Conservation (phyloP, 116 monocot genomes). For the Zostera marina region DNA sequence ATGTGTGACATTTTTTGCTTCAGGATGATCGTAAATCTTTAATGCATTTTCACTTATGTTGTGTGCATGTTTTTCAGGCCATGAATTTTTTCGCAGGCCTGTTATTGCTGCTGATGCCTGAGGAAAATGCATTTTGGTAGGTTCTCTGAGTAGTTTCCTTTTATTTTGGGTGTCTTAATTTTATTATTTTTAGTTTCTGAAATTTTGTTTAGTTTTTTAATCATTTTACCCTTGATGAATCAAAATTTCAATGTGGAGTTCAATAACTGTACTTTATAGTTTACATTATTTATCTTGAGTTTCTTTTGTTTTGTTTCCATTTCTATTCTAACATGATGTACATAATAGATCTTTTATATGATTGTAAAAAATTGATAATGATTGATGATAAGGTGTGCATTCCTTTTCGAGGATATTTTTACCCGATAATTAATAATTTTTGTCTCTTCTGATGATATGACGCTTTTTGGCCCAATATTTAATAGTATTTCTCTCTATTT, state of each 20-base stretch:
- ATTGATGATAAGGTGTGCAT: no score
- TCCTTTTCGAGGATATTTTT: no score
- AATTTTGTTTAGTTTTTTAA: neutral
- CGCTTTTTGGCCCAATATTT: neutral
- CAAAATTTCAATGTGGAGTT: neutral
- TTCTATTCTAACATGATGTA: no score
- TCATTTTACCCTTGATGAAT: neutral
- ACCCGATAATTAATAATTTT: neutral
- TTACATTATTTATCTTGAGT: neutral
- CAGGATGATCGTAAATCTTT: neutral
- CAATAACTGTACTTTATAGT: neutral
- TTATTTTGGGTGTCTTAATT: neutral
- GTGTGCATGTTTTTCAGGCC: slow-evolving; percentile 36
- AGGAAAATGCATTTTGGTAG: slow-evolving; percentile 99
- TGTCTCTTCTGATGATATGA: neutral
- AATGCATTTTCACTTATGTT: neutral
- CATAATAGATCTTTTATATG: no score
- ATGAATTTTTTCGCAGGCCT: slow-evolving; percentile 99
- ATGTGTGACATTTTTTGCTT: neutral
- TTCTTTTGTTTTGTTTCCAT: no score
- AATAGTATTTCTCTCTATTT: neutral
- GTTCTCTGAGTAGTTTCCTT: neutral
- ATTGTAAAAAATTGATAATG: no score
- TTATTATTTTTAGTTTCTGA: neutral
- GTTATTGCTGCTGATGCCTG: slow-evolving; percentile 82